phyloP scores from a whole-genome alignment of 176 grass and related monocot genomes.

The Musa itinerans region DNA sequence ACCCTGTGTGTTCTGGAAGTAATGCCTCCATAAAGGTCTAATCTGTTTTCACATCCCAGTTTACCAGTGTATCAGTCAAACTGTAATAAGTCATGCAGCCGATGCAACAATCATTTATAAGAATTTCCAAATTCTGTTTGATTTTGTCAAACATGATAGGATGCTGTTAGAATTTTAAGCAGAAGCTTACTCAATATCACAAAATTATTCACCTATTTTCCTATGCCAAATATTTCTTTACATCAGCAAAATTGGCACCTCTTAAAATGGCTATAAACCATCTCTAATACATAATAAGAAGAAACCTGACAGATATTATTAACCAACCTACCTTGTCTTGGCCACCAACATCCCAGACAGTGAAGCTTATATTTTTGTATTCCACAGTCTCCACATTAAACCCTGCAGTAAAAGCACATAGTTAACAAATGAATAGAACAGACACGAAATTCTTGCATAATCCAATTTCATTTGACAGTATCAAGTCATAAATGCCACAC shows the following conservation, averaged over 20 bases:
- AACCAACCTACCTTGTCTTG: constrained; percentile 65
- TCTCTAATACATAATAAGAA: not conserved
- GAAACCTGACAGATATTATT: no score
- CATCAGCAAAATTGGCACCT: no score
- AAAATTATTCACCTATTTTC: not conserved
- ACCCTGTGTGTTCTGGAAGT: not conserved
- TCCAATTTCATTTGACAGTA: no score
- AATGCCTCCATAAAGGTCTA: not conserved
- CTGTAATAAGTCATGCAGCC: not conserved
- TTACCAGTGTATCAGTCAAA: not conserved
- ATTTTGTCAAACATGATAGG: not conserved
- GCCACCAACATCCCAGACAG: constrained; percentile 97
- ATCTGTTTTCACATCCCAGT: not conserved
- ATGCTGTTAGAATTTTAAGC: not conserved
- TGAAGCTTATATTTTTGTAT: constrained; percentile 99
- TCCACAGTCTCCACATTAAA: constrained; percentile 83
- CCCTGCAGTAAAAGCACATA: constrained; percentile 24
- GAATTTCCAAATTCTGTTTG: not conserved
- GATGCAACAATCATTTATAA: not conserved
- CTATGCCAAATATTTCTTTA: not conserved
- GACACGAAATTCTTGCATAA: no score
- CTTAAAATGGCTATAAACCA: no score
- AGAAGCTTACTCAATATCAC: not conserved
- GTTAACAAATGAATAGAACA: no score
- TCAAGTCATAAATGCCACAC: no score